Evolutionary conservation across 164 flowering plant genomes (phyloP).

Genomic region (Litsea cubeba): DNA sequence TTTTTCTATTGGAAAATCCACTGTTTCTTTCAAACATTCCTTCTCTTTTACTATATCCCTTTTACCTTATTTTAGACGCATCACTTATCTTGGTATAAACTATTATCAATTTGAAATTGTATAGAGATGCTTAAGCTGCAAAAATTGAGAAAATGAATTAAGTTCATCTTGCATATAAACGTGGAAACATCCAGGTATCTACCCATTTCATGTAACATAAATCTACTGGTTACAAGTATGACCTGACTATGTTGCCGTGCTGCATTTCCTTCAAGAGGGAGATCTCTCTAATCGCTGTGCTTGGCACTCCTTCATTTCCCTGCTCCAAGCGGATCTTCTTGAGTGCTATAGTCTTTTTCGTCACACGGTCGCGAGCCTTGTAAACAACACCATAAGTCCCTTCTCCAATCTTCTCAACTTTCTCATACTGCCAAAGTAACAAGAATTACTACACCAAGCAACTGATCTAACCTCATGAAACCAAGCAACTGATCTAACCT

Average conservation of each 20-base stretch:
- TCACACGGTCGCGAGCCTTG: slow-evolving; percentile 76
- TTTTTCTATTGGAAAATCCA: no score
- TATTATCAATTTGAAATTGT: no score
- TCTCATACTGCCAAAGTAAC: slow-evolving; percentile 54
- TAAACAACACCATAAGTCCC: slow-evolving; percentile 95
- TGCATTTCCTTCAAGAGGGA: slow-evolving; percentile 97
- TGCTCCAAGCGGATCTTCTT: slow-evolving; percentile 94
- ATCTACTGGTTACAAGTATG: slow-evolving; percentile 20
- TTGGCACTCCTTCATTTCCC: slow-evolving; percentile 95
- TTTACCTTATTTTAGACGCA: no score
- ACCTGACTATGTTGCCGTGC: slow-evolving; percentile 92
- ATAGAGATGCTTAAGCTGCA: no score
- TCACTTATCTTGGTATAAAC: no score
- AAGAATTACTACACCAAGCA: background rate
- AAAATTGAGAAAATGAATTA: no score
- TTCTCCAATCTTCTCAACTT: slow-evolving; percentile 95
- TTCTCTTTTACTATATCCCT: no score
- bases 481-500: no score
- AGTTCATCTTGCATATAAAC: background rate
- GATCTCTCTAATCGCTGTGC: slow-evolving; percentile 91
- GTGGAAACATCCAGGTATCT: slow-evolving; percentile 20
- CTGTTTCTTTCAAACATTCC: no score
- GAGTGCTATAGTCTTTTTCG: slow-evolving; percentile 81
- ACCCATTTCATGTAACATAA: background rate
- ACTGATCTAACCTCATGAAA: no score